Percentiles rank a stretch among this genome's conserved stretches.
phyloP scores from a whole-genome alignment of 2,329 filamentous ascomycete species.

The Colletotrichum falcatum region DNA sequence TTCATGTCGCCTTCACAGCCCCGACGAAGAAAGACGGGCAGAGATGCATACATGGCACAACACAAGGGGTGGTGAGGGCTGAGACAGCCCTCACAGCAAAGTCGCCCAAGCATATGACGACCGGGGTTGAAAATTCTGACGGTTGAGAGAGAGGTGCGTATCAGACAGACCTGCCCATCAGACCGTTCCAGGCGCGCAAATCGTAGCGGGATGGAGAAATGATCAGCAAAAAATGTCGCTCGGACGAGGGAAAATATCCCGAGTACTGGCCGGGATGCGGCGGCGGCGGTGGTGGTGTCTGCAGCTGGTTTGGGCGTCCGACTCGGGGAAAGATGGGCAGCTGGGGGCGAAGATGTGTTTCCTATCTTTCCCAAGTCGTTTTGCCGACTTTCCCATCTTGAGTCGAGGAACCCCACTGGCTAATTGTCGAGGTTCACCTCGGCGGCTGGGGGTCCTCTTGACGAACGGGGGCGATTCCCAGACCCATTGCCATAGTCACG shows the following conservation, averaged over 20 bases:
- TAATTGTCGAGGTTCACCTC: constrained; percentile 7
- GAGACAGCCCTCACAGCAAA: background rate
- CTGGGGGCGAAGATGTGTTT: background rate
- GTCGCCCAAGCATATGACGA: background rate
- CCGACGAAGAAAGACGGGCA: background rate
- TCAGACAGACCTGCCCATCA: no score
- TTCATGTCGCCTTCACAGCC: background rate
- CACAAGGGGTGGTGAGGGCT: background rate
- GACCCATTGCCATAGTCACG: background rate
- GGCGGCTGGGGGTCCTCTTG: constrained; percentile 8
- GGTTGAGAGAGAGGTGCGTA: constrained; percentile 28
- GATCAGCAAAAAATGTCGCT: constrained; percentile 24
- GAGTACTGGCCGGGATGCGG: constrained; percentile 9
- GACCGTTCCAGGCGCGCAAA: constrained; percentile 21
- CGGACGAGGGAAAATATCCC: constrained; percentile 14
- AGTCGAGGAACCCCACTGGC: constrained; percentile 8
- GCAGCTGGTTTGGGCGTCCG: background rate
- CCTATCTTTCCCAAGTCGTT: background rate
- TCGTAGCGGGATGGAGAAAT: constrained; percentile 31
- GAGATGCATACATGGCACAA: constrained; percentile 8
- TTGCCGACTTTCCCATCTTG: constrained; percentile 2
- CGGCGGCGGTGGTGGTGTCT: background rate
- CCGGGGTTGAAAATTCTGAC: background rate
- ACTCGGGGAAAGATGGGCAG: background rate
- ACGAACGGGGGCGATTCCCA: constrained; percentile 10